Evolutionary conservation across 2,329 filamentous ascomycete genomes (phyloP), one percentile per base, ranked within the genome.

Genomic region (Verticillium albo-atrum): DNA sequence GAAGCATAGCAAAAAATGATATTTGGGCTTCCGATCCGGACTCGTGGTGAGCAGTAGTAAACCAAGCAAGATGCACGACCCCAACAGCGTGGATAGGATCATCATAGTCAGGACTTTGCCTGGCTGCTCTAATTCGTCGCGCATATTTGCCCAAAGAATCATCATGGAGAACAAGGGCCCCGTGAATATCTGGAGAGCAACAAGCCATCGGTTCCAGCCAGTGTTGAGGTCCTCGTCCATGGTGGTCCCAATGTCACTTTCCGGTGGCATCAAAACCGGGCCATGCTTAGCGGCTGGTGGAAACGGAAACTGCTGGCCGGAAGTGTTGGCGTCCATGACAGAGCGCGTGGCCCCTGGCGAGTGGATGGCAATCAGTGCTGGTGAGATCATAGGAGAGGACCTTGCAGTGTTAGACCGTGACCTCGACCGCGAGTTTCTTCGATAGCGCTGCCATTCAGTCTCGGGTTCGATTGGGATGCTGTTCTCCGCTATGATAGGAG

Each of bases 181-280:
- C 0, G 89, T 91, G 70, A 97, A 92, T 55, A 95, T 82, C 68
- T 99, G 96, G 10, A 95, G 74, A 14, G 88, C 85, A 14, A 96
- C 84, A 3, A 99, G 84, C 94, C 95, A 99, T 57, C 92, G 85
- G 68, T 93, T 96, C 93, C 95, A 98, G 30, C 87, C 81, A 58
- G 82, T 80, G 2, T 75, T 71, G 54, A 79, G 77, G 10, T 76
- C 71, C 30, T 73, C 65, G 57, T 62, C 68, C 15, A 64, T 56
- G 1, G 66, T 68, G 5, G 70, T 64, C 23, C 61, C 63, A 42
- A 61, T 30, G 37, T 62, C 61, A 28, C 58, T 61, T 20, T 63
- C 62, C 4, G 62, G 63, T 9, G 61, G 55, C 23, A 63, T 12
- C 6, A 7, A 7, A 9, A 9, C 42, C 20, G 42, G n/a, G 20